Conservation (phyloP, 352 stramenopile genomes). For the Heterotrichella gracilis region DNA sequence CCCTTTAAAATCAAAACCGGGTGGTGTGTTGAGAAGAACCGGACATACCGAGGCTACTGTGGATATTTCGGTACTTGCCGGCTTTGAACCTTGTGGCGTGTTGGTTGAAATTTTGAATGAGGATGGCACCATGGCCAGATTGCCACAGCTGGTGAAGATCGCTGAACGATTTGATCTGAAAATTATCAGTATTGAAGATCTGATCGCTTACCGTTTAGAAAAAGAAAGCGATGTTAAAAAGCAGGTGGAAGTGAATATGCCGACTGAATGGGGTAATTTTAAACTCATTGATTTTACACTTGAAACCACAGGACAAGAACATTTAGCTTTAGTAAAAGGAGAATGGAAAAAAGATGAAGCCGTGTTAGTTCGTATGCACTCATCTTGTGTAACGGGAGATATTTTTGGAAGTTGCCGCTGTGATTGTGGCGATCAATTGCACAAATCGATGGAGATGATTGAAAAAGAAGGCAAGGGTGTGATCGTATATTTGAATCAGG, state of each 20-base stretch:
- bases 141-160: neutral
- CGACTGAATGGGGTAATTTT: neutral
- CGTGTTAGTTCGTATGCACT: neutral
- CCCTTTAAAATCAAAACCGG: neutral
- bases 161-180: neutral
- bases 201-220: neutral
- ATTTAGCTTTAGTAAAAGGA: neutral
- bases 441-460: neutral
- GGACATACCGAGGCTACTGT: neutral
- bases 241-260: neutral
- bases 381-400: neutral
- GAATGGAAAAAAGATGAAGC: neutral
- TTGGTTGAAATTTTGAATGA: neutral
- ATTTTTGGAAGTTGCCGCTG: neutral
- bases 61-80: neutral
- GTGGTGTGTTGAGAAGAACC: neutral
- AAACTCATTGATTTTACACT: neutral
- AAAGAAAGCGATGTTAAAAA: neutral
- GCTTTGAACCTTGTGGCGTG: neutral
- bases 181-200: neutral
- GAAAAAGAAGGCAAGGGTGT: neutral
- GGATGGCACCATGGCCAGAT: neutral
- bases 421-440: neutral
- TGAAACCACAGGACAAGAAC: neutral
- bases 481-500: neutral